Conservation (phyloP, 768 basidiomycete species). For the Candolleomyces efflorescens region DNA sequence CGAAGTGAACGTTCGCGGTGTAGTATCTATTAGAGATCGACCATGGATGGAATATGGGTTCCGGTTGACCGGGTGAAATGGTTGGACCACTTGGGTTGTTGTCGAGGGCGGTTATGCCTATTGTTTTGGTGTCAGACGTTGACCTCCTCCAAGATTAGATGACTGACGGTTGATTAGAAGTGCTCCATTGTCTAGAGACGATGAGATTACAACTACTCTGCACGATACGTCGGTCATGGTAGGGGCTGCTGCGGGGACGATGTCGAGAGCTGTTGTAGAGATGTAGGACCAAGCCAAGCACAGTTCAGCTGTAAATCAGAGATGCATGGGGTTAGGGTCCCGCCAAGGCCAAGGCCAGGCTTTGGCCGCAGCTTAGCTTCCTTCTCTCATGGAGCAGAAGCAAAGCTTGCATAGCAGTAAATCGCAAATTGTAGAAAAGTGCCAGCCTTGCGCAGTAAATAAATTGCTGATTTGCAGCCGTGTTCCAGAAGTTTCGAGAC, state of each 20-base stretch:
- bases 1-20: slow-evolving; percentile 69
- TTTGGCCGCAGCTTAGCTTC: no score
- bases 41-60: slow-evolving; percentile 43
- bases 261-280: no score
- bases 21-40: slow-evolving; percentile 81
- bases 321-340: no score
- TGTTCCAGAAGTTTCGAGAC: slow-evolving; percentile 22
- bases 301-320: no score
- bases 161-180: slow-evolving; percentile 5
- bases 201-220: slow-evolving; percentile 8
- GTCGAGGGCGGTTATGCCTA: neutral
- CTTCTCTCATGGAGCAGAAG: no score
- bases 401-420: no score
- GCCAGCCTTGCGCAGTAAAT: no score
- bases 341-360: no score
- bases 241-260: no score
- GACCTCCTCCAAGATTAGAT: neutral
- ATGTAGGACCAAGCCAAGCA: no score
- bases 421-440: no score
- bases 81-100: neutral
- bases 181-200: neutral
- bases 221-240: slow-evolving; percentile 7
- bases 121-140: neutral
- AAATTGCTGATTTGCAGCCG: neutral
- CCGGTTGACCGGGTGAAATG: neutral